These are phyloP conservation scores for Gyromitra esculenta DNA, from an alignment of 2,329 filamentous ascomycete species.

Conservation along the genomic window DNA sequence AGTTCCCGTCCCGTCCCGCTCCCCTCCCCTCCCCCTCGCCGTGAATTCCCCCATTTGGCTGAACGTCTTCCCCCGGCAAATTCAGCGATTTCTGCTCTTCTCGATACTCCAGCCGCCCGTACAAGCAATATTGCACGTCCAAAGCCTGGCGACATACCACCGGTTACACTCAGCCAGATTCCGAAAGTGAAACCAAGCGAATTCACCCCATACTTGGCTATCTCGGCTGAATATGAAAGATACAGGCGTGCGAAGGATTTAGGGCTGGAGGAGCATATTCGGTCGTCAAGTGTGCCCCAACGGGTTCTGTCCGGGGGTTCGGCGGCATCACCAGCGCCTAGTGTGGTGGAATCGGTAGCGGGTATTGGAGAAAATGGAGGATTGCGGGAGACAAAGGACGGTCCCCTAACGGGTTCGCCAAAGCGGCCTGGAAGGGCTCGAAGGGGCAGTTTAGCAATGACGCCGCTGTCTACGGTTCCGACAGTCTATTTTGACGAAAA, in stretches of 20 bases:
- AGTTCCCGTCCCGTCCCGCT: constrained; percentile 11
- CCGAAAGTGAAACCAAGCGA: constrained; percentile 79
- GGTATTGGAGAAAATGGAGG: constrained; percentile 25
- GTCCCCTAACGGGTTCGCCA: constrained; percentile 64
- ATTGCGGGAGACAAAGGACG: constrained; percentile 39
- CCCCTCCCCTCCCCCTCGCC: constrained; percentile 9
- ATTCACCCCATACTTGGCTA: constrained; percentile 84
- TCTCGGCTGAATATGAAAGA: constrained; percentile 89
- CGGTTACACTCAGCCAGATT: constrained; percentile 89
- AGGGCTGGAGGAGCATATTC: constrained; percentile 62
- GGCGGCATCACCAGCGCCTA: constrained; percentile 46
- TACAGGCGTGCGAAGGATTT: constrained; percentile 84
- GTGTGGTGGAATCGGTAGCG: constrained; percentile 39
- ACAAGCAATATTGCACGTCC: constrained; percentile 86
- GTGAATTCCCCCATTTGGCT: constrained; percentile 31
- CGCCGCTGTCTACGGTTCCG: constrained; percentile 90
- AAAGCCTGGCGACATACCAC: constrained; percentile 88
- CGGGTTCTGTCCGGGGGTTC: constrained; percentile 57
- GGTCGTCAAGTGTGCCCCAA: constrained; percentile 55
- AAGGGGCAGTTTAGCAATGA: constrained; percentile 74
- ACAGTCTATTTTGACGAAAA: constrained; percentile 93
- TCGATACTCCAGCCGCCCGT: constrained; percentile 76
- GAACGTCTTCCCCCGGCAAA: constrained; percentile 22
- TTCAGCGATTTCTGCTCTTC: constrained; percentile 87
- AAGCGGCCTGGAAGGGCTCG: constrained; percentile 65